Conservation (phyloP, 805 yeast genomes). For the Kazachstania psychrophila region DNA sequence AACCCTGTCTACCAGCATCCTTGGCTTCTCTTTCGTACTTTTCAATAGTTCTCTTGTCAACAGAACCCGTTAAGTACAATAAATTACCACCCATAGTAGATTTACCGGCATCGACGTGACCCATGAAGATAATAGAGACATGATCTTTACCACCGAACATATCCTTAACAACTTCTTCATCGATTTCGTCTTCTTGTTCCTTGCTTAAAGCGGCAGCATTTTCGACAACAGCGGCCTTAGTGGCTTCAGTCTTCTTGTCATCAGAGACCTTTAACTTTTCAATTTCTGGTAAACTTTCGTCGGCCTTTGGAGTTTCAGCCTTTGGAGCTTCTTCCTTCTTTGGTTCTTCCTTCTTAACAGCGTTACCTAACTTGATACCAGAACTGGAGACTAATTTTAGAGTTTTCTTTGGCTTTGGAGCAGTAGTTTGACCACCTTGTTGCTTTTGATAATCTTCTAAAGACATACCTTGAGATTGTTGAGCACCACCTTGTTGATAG, state of each 20-base stretch:
- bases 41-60: constrained; percentile 96
- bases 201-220: constrained; percentile 46
- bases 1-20: constrained; percentile 99
- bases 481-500: constrained; percentile 18
- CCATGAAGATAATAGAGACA: constrained; percentile 95
- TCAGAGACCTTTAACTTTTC: constrained; percentile 26
- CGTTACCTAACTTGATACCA: constrained; percentile 53
- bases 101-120: constrained; percentile 99
- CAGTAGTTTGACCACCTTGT: constrained; percentile 33
- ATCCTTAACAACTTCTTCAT: constrained; percentile 80
- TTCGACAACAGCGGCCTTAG: constrained; percentile 10
- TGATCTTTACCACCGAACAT: constrained; percentile 97
- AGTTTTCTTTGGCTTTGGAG: constrained; percentile 54
- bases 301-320: constrained; percentile 4
- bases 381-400: constrained; percentile 59
- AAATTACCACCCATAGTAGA: constrained; percentile 99
- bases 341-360: constrained; percentile 33
- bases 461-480: constrained; percentile 48
- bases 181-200: constrained; percentile 74
- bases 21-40: constrained; percentile 97
- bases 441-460: constrained; percentile 76
- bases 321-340: constrained; percentile 14
- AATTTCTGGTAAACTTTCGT: constrained; percentile 23
- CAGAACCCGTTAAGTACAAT: constrained; percentile 88
- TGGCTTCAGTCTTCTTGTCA: constrained; percentile 24